Percentiles rank a stretch among this genome's conserved stretches.
These are phyloP conservation scores for Trichodelitschia bisporula DNA, from an alignment of 495 filamentous ascomycete genomes.

Conservation along the genomic window DNA sequence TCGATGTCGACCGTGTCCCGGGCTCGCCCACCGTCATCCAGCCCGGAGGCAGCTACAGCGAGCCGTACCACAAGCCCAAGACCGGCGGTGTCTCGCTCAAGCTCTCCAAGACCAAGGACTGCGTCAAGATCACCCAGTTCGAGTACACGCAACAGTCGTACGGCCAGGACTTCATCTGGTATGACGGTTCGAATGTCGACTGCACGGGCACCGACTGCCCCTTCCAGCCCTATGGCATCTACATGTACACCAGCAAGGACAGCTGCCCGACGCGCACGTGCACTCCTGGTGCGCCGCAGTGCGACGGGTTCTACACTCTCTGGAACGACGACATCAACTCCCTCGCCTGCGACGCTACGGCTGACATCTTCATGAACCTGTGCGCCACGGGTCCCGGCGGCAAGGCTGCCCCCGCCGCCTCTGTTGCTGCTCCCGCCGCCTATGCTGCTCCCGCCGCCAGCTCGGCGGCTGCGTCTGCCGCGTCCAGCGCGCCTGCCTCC, in stretches of 20 bases:
- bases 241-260: conserved; percentile 7
- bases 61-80: conserved; percentile 4
- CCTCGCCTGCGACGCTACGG: conserved; percentile 4
- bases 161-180: conserved; percentile 4
- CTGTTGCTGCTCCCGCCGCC: not conserved
- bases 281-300: not conserved
- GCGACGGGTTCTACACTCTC: conserved; percentile 5
- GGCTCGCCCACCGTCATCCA: not conserved
- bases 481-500: not conserved
- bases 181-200: conserved; percentile 11
- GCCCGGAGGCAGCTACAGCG: conserved; percentile 4
- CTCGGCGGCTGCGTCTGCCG: not conserved
- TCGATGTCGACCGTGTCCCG: not conserved
- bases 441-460: not conserved
- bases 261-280: conserved; percentile 9
- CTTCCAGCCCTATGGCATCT: conserved; percentile 4
- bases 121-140: conserved; percentile 6
- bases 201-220: conserved; percentile 7
- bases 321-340: conserved; percentile 6
- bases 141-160: conserved; percentile 9
- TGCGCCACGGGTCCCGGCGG: conserved; percentile 12
- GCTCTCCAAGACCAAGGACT: conserved; percentile 4
- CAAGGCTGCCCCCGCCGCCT: not conserved
- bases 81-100: conserved; percentile 7
- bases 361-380: conserved; percentile 8